These are phyloP conservation scores for Nitzschia inconspicua DNA, from an alignment of 108 stramenopile species.

Conservation along the genomic window DNA sequence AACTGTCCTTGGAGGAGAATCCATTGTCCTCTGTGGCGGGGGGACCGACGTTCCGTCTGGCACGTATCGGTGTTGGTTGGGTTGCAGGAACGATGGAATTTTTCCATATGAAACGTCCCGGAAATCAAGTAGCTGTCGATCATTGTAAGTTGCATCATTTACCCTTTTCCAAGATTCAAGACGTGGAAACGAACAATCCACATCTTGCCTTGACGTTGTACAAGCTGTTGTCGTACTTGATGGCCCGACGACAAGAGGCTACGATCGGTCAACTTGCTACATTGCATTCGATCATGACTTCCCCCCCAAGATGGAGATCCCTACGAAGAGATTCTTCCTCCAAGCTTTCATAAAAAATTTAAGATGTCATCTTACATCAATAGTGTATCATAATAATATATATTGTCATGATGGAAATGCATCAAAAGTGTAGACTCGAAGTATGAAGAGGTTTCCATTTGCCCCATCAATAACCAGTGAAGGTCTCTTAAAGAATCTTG, in stretches of 20 bases:
- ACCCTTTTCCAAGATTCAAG: conserved; percentile 42
- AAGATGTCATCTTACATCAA: too few species aligned
- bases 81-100: conserved; percentile 39
- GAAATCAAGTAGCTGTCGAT: conserved; percentile 35
- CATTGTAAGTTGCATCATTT: conserved; percentile 60
- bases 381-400: too few species aligned
- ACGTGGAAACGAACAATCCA: conserved; percentile 50
- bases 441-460: too few species aligned
- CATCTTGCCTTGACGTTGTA: conserved; percentile 48
- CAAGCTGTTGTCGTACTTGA: conserved; percentile 56
- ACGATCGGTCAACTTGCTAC: conserved; percentile 75
- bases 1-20: not conserved
- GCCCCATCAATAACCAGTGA: too few species aligned
- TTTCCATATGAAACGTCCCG: conserved; percentile 14
- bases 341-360: too few species aligned
- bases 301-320: too few species aligned
- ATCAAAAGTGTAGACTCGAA: too few species aligned
- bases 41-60: conserved; percentile 53
- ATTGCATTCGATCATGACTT: conserved; percentile 64
- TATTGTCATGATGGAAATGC: too few species aligned
- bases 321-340: conserved; percentile 2
- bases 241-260: conserved; percentile 63
- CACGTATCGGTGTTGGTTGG: conserved; percentile 71
- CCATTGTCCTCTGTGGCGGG: not conserved
- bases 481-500: too few species aligned